Evolutionary conservation across 306 rosid species (phyloP).

Genomic region (Malus orientalis): DNA sequence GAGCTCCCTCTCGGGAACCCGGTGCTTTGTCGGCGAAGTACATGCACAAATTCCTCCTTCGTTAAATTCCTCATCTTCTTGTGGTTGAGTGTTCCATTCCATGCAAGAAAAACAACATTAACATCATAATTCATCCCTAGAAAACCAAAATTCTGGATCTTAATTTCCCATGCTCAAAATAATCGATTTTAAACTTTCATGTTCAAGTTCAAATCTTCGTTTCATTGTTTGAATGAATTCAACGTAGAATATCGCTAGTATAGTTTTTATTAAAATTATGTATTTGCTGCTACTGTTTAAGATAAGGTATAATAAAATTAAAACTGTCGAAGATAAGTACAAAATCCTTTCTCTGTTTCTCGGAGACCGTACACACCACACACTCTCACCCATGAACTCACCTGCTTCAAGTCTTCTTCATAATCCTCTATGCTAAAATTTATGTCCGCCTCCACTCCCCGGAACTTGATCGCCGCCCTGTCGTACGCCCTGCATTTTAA

Average conservation of each 20-base stretch:
- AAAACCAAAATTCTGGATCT: background rate
- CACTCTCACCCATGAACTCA: background rate
- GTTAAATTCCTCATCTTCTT: slow-evolving; percentile 82
- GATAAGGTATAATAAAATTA: slow-evolving; percentile 18
- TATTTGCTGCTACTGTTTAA: background rate
- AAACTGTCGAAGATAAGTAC: slow-evolving; percentile 26
- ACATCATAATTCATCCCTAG: background rate
- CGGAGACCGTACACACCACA: background rate
- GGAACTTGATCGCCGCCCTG: slow-evolving; percentile 93
- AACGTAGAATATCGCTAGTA: too few species aligned
- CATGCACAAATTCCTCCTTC: slow-evolving; percentile 97
- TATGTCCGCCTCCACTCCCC: slow-evolving; percentile 95
- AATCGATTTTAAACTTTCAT: too few species aligned
- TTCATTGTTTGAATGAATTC: too few species aligned
- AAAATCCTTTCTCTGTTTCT: background rate
- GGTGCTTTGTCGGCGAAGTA: slow-evolving; percentile 98
- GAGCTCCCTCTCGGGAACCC: slow-evolving; percentile 99
- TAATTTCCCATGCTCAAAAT: background rate
- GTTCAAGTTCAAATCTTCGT: too few species aligned
- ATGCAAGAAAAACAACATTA: background rate
- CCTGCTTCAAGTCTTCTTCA: slow-evolving; percentile 96
- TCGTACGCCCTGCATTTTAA: slow-evolving; percentile 71
- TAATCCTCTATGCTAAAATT: slow-evolving; percentile 85
- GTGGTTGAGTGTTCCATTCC: slow-evolving; percentile 9
- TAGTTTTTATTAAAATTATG: too few species aligned